A percentile compares a stretch with the other conserved stretches of the same genome.
Conservation (phyloP, 352 stramenopile genomes). For the Phytopythium vexans region DNA sequence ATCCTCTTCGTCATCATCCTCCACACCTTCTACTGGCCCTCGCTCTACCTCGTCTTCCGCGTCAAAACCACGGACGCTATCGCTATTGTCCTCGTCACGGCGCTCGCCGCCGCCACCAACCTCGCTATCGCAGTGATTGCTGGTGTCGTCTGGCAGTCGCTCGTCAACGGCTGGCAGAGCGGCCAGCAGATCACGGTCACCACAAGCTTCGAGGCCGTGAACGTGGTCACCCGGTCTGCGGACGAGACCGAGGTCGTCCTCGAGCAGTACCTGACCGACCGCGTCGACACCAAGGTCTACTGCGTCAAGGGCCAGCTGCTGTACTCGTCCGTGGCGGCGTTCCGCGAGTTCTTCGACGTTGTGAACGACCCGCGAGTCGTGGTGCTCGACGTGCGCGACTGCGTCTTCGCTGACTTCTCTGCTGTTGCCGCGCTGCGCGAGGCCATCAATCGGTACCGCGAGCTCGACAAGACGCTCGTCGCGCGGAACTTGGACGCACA, state of each 20-base stretch:
- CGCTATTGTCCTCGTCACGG: conserved; percentile 81
- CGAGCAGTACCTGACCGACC: conserved; percentile 19
- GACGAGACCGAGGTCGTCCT: conserved; percentile 25
- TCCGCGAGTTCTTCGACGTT: conserved; percentile 79
- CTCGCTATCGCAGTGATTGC: conserved; percentile 83
- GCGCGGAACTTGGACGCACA: conserved; percentile 58
- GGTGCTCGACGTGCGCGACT: conserved; percentile 74
- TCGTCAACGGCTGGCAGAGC: conserved; percentile 82
- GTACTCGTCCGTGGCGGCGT: conserved; percentile 74
- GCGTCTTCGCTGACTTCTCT: conserved; percentile 81
- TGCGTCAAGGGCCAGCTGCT: conserved; percentile 69
- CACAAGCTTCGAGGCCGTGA: conserved; percentile 17
- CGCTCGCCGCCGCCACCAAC: conserved; percentile 84
- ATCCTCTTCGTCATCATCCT: conserved; percentile 87
- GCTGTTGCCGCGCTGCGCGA: conserved; percentile 79
- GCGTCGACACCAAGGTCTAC: conserved; percentile 62
- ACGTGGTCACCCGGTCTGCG: conserved; percentile 16
- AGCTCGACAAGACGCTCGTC: conserved; percentile 72
- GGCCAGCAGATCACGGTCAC: conserved; percentile 41
- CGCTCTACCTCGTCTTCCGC: conserved; percentile 74
- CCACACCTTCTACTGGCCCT: conserved; percentile 91
- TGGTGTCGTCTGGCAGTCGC: conserved; percentile 79
- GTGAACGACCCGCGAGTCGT: conserved; percentile 58
- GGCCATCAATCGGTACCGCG: conserved; percentile 58
- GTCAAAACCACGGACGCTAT: conserved; percentile 66